Percentiles rank a stretch among this genome's conserved stretches.
These are phyloP conservation scores for Afroboletus lepidellus DNA, from an alignment of 1,284 basidiomycete genomes.

Conservation along the genomic window DNA sequence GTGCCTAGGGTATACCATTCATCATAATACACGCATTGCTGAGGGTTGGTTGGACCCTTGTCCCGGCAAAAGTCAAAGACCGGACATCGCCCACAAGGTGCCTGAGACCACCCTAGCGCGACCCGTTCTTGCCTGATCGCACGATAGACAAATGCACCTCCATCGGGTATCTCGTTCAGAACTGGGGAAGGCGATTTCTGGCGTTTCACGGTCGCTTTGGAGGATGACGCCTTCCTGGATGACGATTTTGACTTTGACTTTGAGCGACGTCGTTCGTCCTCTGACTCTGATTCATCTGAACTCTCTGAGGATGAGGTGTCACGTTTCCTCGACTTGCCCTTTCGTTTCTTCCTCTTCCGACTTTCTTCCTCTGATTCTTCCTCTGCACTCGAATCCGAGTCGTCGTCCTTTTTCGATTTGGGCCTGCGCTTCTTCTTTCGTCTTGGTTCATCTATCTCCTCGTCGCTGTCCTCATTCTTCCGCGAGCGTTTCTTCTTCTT, in stretches of 20 bases:
- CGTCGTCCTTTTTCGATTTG: constrained; percentile 18
- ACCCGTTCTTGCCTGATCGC: constrained; percentile 44
- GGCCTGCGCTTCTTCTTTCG: constrained; percentile 31
- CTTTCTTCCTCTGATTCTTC: constrained; percentile 11
- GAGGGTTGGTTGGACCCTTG: constrained; percentile 54
- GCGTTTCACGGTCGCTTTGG: constrained; percentile 17
- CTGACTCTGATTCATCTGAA: constrained; percentile 17
- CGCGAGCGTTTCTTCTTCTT: constrained; percentile 24
- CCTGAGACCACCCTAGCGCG: constrained; percentile 47
- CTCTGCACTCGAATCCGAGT: constrained; percentile 8
- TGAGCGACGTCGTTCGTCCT: constrained; percentile 15
- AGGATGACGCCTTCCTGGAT: constrained; percentile 26
- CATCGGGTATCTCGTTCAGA: constrained; percentile 17
- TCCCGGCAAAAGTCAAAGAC: constrained; percentile 52
- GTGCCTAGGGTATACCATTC: constrained; percentile 41
- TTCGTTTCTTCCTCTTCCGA: constrained; percentile 21
- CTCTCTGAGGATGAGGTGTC: constrained; percentile 14
- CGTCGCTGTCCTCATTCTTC: constrained; percentile 18
- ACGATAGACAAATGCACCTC: constrained; percentile 42
- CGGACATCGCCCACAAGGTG: constrained; percentile 52
- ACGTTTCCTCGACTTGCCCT: constrained; percentile 31
- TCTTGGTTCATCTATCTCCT: constrained; percentile 14
- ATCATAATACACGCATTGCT: constrained; percentile 48
- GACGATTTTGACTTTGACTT: constrained; percentile 14
- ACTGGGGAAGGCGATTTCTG: constrained; percentile 21